Conservation (phyloP, 169 alveolate species). For the Plasmodium yoelii region DNA sequence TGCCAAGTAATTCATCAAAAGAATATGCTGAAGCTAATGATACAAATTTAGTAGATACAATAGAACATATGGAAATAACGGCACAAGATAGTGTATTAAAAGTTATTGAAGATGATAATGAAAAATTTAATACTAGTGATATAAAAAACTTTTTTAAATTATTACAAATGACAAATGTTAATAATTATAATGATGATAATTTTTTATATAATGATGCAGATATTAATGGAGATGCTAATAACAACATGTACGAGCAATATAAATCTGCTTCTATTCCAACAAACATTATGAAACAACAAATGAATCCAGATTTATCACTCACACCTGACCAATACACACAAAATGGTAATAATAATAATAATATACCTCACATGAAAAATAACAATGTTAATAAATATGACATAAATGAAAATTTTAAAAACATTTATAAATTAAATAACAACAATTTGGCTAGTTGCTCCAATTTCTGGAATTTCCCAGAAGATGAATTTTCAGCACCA, state of each 20-base stretch:
- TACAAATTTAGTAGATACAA: conserved; percentile 35
- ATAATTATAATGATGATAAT: conserved; percentile 24
- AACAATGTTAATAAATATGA: conserved; percentile 4
- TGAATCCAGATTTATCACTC: background rate
- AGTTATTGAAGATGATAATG: conserved; percentile 69
- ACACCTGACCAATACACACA: background rate
- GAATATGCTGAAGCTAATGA: conserved; percentile 25
- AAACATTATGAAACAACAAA: conserved; percentile 1
- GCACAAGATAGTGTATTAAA: conserved; percentile 72
- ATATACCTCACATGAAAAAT: conserved; percentile 1
- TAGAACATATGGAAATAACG: conserved; percentile 67
- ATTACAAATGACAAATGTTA: conserved; percentile 32
- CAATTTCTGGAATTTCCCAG: conserved; percentile 64
- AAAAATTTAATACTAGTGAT: conserved; percentile 63
- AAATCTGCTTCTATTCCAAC: background rate
- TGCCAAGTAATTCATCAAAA: conserved; percentile 66
- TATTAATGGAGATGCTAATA: background rate
- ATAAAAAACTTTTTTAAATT: conserved; percentile 53
- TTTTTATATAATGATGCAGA: conserved; percentile 38
- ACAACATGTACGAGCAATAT: conserved; percentile 7
- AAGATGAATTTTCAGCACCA: conserved; percentile 46
- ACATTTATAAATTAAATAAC: conserved; percentile 40
- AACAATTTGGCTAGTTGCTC: conserved; percentile 46
- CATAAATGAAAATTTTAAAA: conserved; percentile 20
- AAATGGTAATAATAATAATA: background rate